These are phyloP conservation scores for Erythrobasidium hasegawianum DNA, from an alignment of 1,284 basidiomycete species.

Conservation along the genomic window DNA sequence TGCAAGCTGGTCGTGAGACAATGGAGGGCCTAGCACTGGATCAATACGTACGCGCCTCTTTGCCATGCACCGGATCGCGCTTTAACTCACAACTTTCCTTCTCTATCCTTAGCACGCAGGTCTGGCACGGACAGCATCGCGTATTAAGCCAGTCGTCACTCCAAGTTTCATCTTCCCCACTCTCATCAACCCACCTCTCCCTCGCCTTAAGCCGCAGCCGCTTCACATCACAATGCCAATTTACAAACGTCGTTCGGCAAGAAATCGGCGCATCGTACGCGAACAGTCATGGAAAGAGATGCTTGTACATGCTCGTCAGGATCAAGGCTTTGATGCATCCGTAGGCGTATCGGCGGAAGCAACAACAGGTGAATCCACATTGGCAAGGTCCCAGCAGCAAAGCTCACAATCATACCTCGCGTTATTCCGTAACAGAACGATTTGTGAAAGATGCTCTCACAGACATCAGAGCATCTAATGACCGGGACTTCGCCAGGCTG, in stretches of 20 bases:
- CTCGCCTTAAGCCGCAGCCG: constrained; percentile 73
- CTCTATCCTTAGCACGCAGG: not conserved
- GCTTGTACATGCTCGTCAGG: constrained; percentile 1
- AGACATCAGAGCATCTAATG: not conserved
- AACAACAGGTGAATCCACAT: no score
- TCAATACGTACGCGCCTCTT: not conserved
- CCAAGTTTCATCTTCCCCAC: constrained; percentile 64
- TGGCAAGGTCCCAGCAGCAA: no score
- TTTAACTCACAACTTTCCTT: no score
- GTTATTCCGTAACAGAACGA: not conserved
- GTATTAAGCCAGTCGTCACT: constrained; percentile 60
- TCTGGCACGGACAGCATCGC: constrained; percentile 24
- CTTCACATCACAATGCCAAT: constrained; percentile 65
- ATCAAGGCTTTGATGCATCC: no score
- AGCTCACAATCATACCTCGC: no score
- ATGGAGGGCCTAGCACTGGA: not conserved
- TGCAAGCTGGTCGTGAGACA: not conserved
- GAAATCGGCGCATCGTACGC: constrained; percentile 52
- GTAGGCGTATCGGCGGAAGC: no score
- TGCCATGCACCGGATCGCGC: no score
- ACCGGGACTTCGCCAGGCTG: not conserved
- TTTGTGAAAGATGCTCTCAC: not conserved
- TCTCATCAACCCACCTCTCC: constrained; percentile 63
- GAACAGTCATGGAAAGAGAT: constrained; percentile 21
- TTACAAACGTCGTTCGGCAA: constrained; percentile 55